Evolutionary conservation across 1,284 basidiomycete species (phyloP), one percentile per base, ranked within the genome.

Genomic region (Ganoderma sinense): DNA sequence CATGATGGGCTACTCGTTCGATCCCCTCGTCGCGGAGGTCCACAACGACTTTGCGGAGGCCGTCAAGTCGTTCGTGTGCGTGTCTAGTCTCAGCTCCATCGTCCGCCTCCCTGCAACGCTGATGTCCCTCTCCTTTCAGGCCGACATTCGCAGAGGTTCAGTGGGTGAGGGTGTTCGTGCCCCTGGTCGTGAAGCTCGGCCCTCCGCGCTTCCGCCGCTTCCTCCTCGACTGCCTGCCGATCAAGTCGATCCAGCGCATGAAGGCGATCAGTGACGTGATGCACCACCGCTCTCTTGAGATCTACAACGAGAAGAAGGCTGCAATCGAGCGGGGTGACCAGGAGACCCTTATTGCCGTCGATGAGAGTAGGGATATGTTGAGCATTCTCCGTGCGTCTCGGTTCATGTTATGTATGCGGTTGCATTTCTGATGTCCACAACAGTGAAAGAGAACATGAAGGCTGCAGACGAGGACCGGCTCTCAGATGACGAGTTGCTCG

Each of bases 1-100:
- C 11, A 79, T 78, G 0, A 74, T 82, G 5, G 82, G 81, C 0
- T 78, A 82, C 69, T 78, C 80, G 0, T 82, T 83, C 66, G 75
- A 80, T 58, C 73, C 79, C 0, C 74, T 82, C 16, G 71, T 72
- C n/a, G 70, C 72, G 7, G 72, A 77, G 11, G 64, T 59, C 5
- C 62, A 64, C 0, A 74, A 80, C 64, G 66, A 69, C 16, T 78
- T 75, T 45, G 74, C 74, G 8, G 70, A 76, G 39, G 73, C 81
- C 3, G 64, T 82, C 45, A 80, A 80, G 70, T 66, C 71, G 10
- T 65, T 80, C 13, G 48, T 77, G 80, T 81, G n/a, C 8, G 74
- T 65, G 11, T 39, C n/a, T 3, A 11, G 26, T 7, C 16, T 23
- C 31, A 36, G 36, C 36, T 36, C 3, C 10, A 10, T 36, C 36